A percentile compares a stretch with the other conserved stretches of the same genome.
These are phyloP conservation scores for Ilyonectria mors-panacis DNA, from an alignment of 2,329 filamentous ascomycete genomes.

Conservation along the genomic window DNA sequence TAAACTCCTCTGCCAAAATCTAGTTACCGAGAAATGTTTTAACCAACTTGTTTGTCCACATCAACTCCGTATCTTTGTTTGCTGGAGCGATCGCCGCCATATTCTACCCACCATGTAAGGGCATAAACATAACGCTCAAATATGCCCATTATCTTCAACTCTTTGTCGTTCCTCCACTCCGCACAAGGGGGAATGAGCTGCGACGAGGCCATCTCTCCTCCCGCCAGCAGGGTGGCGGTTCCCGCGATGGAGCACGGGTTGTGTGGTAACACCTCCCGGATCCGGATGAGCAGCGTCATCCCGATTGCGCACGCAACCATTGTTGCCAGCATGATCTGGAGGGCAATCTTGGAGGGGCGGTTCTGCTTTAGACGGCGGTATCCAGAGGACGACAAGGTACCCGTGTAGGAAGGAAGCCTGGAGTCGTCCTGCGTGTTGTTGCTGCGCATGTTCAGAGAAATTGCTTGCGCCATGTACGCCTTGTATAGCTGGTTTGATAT, in stretches of 20 bases:
- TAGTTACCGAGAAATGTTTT: not conserved
- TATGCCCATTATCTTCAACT: constrained; percentile 32
- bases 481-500: constrained; percentile 41
- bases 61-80: constrained; percentile 49
- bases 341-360: constrained; percentile 44
- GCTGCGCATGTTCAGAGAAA: constrained; percentile 46
- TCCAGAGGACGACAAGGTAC: constrained; percentile 22
- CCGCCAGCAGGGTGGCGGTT: constrained; percentile 46
- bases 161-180: constrained; percentile 46
- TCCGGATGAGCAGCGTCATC: constrained; percentile 41
- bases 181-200: constrained; percentile 41
- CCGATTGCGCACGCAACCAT: constrained; percentile 47
- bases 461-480: constrained; percentile 47
- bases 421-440: constrained; percentile 18
- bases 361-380: constrained; percentile 45
- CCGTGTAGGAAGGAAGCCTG: constrained; percentile 29
- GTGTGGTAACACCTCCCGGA: constrained; percentile 46
- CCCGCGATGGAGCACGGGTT: constrained; percentile 51
- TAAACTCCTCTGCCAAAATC: constrained; percentile 15
- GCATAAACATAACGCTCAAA: constrained; percentile 33
- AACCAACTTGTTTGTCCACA: constrained; percentile 44
- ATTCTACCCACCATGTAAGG: constrained; percentile 65
- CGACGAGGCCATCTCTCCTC: constrained; percentile 44
- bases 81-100: constrained; percentile 7
- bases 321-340: constrained; percentile 49